Evolutionary conservation across 108 stramenopile genomes (phyloP).

Genomic region (Cyclostephanos invisitatus): DNA sequence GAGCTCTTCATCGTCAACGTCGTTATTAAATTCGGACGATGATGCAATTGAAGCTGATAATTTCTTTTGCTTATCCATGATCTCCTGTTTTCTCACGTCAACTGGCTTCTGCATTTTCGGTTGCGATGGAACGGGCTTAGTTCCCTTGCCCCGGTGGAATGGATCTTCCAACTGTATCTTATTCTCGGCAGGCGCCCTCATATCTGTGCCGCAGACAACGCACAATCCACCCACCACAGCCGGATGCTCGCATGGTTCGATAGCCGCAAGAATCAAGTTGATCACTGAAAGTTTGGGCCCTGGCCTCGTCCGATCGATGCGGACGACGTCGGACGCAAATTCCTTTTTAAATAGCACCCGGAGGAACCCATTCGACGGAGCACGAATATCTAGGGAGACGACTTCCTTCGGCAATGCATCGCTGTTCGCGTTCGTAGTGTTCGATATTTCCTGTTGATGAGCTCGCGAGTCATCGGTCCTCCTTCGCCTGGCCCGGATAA

Average conservation of each 20-base stretch:
- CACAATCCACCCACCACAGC: slow-evolving; percentile 72
- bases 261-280: slow-evolving; percentile 49
- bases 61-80: slow-evolving; percentile 20
- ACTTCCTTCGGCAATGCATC: slow-evolving; percentile 4
- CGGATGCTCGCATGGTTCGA: slow-evolving; percentile 77
- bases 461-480: background rate
- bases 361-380: slow-evolving; percentile 34
- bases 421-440: background rate
- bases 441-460: slow-evolving; percentile 4
- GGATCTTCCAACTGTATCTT: slow-evolving; percentile 11
- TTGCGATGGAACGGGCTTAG: background rate
- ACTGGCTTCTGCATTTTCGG: background rate
- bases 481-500: background rate
- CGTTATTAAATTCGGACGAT: background rate
- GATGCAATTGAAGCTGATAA: background rate
- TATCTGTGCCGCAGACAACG: slow-evolving; percentile 65
- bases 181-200: background rate
- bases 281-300: background rate
- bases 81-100: slow-evolving; percentile 3
- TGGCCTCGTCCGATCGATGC: background rate
- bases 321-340: background rate
- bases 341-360: slow-evolving; percentile 14
- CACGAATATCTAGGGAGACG: slow-evolving; percentile 10
- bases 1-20: slow-evolving; percentile 10
- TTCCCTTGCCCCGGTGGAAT: slow-evolving; percentile 2